phyloP scores from a whole-genome alignment of 805 yeast species.

The Starmerella tilneyi region DNA sequence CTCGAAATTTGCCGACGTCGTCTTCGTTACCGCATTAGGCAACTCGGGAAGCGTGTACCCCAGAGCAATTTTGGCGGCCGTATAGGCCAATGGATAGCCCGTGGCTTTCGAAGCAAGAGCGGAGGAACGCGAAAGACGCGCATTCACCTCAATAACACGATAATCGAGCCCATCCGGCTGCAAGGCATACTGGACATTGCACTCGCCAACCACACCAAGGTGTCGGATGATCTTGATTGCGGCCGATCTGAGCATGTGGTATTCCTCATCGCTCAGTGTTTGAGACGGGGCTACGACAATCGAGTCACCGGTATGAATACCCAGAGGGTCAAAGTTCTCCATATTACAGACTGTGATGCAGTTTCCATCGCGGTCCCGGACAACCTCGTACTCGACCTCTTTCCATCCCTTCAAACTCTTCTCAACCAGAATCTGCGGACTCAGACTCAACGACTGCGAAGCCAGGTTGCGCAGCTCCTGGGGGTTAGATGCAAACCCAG shows the following conservation, averaged over 20 bases:
- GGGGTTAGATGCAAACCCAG: constrained; percentile 84
- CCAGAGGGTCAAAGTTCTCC: constrained; percentile 98
- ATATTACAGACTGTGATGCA: constrained; percentile 98
- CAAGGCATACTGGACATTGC: constrained; percentile 93
- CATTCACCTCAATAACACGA: constrained; percentile 95
- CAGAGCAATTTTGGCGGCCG: constrained; percentile 94
- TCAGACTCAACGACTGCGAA: constrained; percentile 74
- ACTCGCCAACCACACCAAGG: constrained; percentile 97
- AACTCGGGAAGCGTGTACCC: constrained; percentile 91
- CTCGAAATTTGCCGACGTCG: constrained; percentile 93
- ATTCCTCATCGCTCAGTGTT: constrained; percentile 92
- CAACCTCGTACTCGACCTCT: constrained; percentile 97
- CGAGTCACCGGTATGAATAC: constrained; percentile 98
- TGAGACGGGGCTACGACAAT: constrained; percentile 98
- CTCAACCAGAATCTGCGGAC: constrained; percentile 94
- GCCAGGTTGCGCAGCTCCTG: constrained; percentile 78
- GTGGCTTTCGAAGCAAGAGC: constrained; percentile 98
- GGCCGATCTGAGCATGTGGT: constrained; percentile 94
- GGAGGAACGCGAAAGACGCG: constrained; percentile 91
- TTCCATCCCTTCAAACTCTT: constrained; percentile 98
- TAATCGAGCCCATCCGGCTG: constrained; percentile 93
- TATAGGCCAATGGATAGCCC: constrained; percentile 96
- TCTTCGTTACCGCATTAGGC: constrained; percentile 92
- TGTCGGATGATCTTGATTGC: constrained; percentile 97
- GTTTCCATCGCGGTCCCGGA: constrained; percentile 89